Percentiles rank a stretch among this genome's conserved stretches.
These are phyloP conservation scores for Aspergillus sp. DNA, from an alignment of 2,329 filamentous ascomycete species.

Conservation along the genomic window DNA sequence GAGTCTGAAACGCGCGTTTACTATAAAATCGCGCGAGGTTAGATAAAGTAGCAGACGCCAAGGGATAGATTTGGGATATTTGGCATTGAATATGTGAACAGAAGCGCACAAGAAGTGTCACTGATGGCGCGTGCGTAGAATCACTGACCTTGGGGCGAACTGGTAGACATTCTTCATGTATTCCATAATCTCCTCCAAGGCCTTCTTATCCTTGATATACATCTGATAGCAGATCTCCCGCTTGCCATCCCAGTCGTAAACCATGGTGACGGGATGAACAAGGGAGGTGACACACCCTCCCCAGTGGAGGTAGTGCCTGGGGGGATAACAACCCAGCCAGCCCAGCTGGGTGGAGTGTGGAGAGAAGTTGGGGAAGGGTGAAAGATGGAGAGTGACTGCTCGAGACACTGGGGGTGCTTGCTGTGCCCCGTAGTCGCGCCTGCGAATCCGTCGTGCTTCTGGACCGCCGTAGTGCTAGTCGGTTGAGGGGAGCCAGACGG, in stretches of 20 bases:
- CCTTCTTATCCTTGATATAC: conserved; percentile 74
- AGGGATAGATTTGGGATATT: too few species aligned
- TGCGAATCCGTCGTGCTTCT: conserved; percentile 3
- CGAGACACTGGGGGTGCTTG: conserved; percentile 36
- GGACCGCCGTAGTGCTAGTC: conserved; percentile 5
- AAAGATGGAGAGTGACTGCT: not conserved
- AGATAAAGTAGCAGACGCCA: conserved; percentile 1
- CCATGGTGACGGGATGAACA: conserved; percentile 34
- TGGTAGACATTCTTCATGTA: conserved; percentile 66
- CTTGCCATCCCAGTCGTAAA: conserved; percentile 69
- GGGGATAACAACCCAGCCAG: conserved; percentile 12
- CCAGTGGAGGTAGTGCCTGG: conserved; percentile 29
- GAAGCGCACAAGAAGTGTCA: not conserved
- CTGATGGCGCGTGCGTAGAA: not conserved
- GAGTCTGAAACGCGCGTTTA: conserved; percentile 73
- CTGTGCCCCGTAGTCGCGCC: conserved; percentile 35
- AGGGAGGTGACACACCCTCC: conserved; percentile 25
- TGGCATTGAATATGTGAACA: too few species aligned
- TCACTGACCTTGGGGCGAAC: conserved; percentile 68
- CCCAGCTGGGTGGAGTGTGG: not conserved
- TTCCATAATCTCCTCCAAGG: conserved; percentile 72
- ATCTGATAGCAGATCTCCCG: conserved; percentile 67
- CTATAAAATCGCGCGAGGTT: conserved; percentile 33
- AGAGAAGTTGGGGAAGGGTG: not conserved
- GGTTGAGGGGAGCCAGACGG: not conserved